These are phyloP conservation scores for Phytophthora pseudosyringae DNA, from an alignment of 352 stramenopile species.

Conservation along the genomic window DNA sequence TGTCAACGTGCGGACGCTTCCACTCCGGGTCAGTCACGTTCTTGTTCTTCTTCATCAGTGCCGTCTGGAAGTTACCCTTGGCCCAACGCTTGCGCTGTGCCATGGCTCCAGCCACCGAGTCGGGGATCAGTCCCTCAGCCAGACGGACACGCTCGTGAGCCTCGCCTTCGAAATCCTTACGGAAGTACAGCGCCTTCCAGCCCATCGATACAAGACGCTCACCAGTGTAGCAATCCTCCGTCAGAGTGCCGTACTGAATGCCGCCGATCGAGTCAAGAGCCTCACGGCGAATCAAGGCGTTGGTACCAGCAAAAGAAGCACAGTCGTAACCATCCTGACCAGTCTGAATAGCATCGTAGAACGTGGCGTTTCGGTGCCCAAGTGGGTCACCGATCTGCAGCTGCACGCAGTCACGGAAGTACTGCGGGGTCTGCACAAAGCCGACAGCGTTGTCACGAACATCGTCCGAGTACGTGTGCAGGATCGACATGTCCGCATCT, in stretches of 20 bases:
- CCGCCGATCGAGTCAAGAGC: constrained; percentile 85
- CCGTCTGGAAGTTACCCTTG: constrained; percentile 88
- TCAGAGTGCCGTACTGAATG: constrained; percentile 87
- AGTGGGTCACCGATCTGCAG: constrained; percentile 84
- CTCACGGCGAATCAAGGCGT: constrained; percentile 82
- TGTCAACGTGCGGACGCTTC: constrained; percentile 72
- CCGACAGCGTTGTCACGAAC: constrained; percentile 80
- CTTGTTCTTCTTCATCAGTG: constrained; percentile 86
- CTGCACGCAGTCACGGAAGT: constrained; percentile 87
- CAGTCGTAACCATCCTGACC: constrained; percentile 87
- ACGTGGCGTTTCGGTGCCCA: constrained; percentile 82
- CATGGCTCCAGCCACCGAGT: constrained; percentile 80
- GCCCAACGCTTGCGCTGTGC: constrained; percentile 85
- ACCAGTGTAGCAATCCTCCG: constrained; percentile 85
- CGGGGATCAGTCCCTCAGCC: constrained; percentile 77
- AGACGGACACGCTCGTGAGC: constrained; percentile 75
- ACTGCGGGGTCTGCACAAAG: constrained; percentile 86
- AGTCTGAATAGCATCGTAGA: constrained; percentile 88
- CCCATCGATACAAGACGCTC: constrained; percentile 80
- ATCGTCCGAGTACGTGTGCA: constrained; percentile 85
- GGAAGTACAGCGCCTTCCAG: constrained; percentile 89
- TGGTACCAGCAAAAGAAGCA: constrained; percentile 80
- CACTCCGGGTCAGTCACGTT: constrained; percentile 78
- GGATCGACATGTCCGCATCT: constrained; percentile 56
- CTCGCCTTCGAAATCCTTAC: constrained; percentile 89